Base-by-base conservation (phyloP, 345 rosid genomes). In the Hibiscus trionum region DNA sequence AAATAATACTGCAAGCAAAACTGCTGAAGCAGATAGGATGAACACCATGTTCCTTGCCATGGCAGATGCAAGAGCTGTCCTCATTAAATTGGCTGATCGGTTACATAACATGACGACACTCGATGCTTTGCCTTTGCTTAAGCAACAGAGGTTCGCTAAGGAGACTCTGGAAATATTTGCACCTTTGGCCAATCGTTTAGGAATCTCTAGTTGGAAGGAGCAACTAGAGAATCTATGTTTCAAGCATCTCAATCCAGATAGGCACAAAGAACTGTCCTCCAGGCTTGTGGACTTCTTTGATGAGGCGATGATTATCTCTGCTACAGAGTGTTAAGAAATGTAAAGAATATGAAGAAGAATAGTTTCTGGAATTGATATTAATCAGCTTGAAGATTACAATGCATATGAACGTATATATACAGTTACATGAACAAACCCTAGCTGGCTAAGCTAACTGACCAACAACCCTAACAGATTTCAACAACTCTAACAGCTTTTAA, bases 1-100 rank as follows among this genome's bases (percentile, higher is more conserved):
- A 71, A 91, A 86, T 80, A 88, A 91, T 61, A 91, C 97, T 0
- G 99, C 99, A 3, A 75, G 84, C 82, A 88, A 81, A 79, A 88
- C 88, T 2, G 91, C 81, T 14, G 97, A 95, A 85, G 97, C 97
- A 49, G 97, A 91, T 84, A 88, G 97, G 42, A 78, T 95, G 72
- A 97, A 91, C 69, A 95, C 97, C 21, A 87, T 95, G 96, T 90
- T 91, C 85, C 96, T 95, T 33, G 97, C 93, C 50, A 90, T 91
- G 97, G 90, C 92, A 8, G 99, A 95, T 86, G 97, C 97, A 57
- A 87, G 99, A 84, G 97, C 99, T 64, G 97, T 95, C 70, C 93
- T 92, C 67, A 90, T 92, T 56, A 95, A 95, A 76, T 76, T 95
- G 74, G 99, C 99, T 12, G 99, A 95, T 85, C 93, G 99, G 37